Evolutionary conservation across 306 rosid species (phyloP), one percentile per base, ranked within the genome.

Genomic region (Pterocarpus santalinus): DNA sequence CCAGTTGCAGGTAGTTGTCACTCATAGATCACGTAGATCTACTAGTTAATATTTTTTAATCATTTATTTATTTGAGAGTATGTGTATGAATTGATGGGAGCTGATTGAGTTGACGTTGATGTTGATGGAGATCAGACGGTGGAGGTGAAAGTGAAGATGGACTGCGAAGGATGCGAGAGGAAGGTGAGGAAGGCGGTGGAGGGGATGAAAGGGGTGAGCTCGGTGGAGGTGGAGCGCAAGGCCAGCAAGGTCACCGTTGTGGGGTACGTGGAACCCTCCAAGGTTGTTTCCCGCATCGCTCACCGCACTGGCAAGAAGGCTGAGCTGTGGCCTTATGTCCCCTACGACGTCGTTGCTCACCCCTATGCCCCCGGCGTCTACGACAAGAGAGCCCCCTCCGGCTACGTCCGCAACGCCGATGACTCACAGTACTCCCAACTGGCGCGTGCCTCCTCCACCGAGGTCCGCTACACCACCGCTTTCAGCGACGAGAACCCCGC

Each of bases 151-250:
- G 94, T 94, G 85, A 90, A 90, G 77, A 89, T 94, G 85, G 98
- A 94, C 79, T 94, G 98, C 53, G 97, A 94, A 77, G 98, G 98
- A 4, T 94, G 98, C 43, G 97, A 91, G 88, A 85, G 94, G 78
- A 91, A 75, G 68, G 97, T 92, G 87, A 88, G 44, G 81, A 91
- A 82, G 3, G 80, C 95, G 1, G 85, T 94, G 80, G 88, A 89
- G 41, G 97, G 97, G 3, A 94, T 94, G 98, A 94, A 86, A 72
- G 98, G 98, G 0, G 98, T 94, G 72, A 78, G 69, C 11, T 81
- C 86, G 4, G 95, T 94, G 7, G 85, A 79, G n/a, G 85, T 94
- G 10, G 95, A 94, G 63, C 85, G 95, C 0, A 94, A 94, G 70
- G 89, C 90, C 2, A 75, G 58, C 86, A 94, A 94, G 76, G 89